Evolutionary conservation across 768 basidiomycete species (phyloP).

Genomic region (Trametes villosa): DNA sequence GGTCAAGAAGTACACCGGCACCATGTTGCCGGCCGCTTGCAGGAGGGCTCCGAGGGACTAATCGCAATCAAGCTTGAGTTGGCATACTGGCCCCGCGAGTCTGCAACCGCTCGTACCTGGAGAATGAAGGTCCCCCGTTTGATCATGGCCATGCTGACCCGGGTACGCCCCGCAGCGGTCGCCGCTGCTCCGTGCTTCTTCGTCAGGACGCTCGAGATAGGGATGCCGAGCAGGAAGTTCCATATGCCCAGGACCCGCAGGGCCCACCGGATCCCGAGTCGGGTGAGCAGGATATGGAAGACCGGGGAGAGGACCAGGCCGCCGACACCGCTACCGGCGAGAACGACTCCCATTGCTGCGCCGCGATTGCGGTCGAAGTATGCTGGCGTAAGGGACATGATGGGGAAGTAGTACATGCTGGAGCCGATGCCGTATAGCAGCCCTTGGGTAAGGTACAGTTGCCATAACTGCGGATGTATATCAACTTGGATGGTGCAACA

Average conservation of each 20-base stretch:
- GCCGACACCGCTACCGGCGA: slow-evolving; percentile 47
- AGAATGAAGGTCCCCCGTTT: slow-evolving; percentile 47
- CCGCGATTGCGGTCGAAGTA: slow-evolving; percentile 51
- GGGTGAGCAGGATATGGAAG: slow-evolving; percentile 40
- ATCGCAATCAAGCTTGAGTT: neutral
- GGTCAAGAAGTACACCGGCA: slow-evolving; percentile 49
- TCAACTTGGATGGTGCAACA: neutral
- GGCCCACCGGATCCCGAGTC: slow-evolving; percentile 40
- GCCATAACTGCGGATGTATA: slow-evolving; percentile 42
- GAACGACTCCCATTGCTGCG: slow-evolving; percentile 48
- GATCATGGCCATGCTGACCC: slow-evolving; percentile 42
- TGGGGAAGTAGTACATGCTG: slow-evolving; percentile 49
- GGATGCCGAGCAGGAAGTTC: slow-evolving; percentile 44
- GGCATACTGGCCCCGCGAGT: neutral
- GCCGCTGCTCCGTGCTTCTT: slow-evolving; percentile 30
- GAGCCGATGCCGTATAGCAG: slow-evolving; percentile 48
- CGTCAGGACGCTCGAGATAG: slow-evolving; percentile 41
- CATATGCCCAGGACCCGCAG: slow-evolving; percentile 46
- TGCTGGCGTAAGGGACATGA: slow-evolving; percentile 46
- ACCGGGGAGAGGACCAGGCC: slow-evolving; percentile 49
- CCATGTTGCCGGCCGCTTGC: slow-evolving; percentile 49
- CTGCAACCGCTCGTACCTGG: slow-evolving; percentile 35
- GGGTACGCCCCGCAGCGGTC: slow-evolving; percentile 23
- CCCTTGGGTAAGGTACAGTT: slow-evolving; percentile 47
- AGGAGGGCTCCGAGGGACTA: slow-evolving; percentile 46